These are phyloP conservation scores for Kockovaella imperatae DNA, from an alignment of 768 basidiomycete genomes.

Conservation along the genomic window DNA sequence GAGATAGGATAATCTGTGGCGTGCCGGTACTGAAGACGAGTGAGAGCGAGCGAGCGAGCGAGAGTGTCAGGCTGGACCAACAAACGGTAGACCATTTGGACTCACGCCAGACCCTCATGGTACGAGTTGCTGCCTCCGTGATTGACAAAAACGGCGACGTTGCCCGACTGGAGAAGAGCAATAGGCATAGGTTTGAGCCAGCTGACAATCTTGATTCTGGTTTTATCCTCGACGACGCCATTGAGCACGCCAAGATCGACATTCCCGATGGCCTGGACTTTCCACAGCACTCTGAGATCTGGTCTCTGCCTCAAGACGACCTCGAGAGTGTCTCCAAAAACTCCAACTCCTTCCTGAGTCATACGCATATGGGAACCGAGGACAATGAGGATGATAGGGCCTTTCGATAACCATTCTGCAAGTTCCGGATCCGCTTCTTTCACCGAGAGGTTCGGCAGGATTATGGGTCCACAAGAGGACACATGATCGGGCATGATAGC, in stretches of 20 bases:
- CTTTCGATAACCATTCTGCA: constrained; percentile 6
- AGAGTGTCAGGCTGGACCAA: neutral
- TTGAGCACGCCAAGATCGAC: constrained; percentile 1
- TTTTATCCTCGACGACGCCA: neutral
- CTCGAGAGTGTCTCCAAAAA: constrained; percentile 6
- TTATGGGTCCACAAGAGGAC: constrained; percentile 19
- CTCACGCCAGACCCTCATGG: constrained; percentile 19
- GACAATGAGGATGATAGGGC: constrained; percentile 13
- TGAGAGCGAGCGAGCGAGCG: neutral
- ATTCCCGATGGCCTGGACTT: constrained; percentile 9
- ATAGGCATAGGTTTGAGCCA: constrained; percentile 21
- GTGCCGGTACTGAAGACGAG: constrained; percentile 9
- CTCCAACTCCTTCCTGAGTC: constrained; percentile 1
- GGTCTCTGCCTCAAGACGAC: constrained; percentile 8
- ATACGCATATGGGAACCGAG: constrained; percentile 15
- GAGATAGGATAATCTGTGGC: constrained; percentile 14
- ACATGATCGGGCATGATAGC: constrained; percentile 9
- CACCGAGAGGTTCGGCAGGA: constrained; percentile 2
- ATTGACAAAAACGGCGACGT: constrained; percentile 11
- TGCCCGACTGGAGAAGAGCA: constrained; percentile 14
- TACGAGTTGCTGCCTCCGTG: constrained; percentile 23
- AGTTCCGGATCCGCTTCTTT: constrained; percentile 12
- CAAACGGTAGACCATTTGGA: neutral
- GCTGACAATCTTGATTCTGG: constrained; percentile 15
- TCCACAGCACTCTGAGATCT: constrained; percentile 23